Evolutionary conservation across 768 basidiomycete genomes (phyloP).

Genomic region (Hygrocybe punicea): DNA sequence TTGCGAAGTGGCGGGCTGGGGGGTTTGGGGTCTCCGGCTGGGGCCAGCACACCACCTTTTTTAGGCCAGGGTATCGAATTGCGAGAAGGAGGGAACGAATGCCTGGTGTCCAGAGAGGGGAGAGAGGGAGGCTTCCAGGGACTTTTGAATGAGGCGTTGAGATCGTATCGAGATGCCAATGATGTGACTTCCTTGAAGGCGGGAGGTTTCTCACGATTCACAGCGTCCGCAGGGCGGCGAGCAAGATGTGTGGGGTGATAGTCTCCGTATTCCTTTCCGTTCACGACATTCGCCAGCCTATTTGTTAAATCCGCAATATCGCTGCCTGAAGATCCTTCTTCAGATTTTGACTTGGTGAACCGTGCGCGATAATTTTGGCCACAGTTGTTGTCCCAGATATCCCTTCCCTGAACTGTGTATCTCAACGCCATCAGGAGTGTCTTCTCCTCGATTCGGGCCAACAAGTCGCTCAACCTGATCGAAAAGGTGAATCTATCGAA

Average conservation of each 20-base stretch:
- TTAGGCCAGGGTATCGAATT: slow-evolving; percentile 42
- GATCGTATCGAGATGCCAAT: slow-evolving; percentile 57
- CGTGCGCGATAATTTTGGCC: slow-evolving; percentile 75
- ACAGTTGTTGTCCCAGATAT: slow-evolving; percentile 91
- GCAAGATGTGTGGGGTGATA: slow-evolving; percentile 17
- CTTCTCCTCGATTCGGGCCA: slow-evolving; percentile 77
- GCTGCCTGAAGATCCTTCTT: slow-evolving; percentile 37
- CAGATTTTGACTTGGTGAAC: slow-evolving; percentile 44
- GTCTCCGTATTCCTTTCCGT: slow-evolving; percentile 28
- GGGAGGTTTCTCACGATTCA: slow-evolving; percentile 8
- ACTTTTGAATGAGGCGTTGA: slow-evolving; percentile 47
- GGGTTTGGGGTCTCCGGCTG: slow-evolving; percentile 4
- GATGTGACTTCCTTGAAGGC: slow-evolving; percentile 41
- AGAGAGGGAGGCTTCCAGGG: slow-evolving; percentile 41
- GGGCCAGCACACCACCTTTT: slow-evolving; percentile 11
- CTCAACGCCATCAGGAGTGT: slow-evolving; percentile 75
- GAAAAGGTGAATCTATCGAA: slow-evolving; percentile 76
- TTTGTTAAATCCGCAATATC: slow-evolving; percentile 59
- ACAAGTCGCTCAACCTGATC: slow-evolving; percentile 74
- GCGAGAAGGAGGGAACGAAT: slow-evolving; percentile 35
- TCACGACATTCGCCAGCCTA: slow-evolving; percentile 64
- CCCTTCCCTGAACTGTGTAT: slow-evolving; percentile 64
- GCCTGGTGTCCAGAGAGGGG: slow-evolving; percentile 21
- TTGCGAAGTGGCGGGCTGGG: slow-evolving; percentile 10
- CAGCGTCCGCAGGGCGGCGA: slow-evolving; percentile 18